Conservation (phyloP, 1,284 basidiomycete genomes). For the Cystobasidium sp. region DNA sequence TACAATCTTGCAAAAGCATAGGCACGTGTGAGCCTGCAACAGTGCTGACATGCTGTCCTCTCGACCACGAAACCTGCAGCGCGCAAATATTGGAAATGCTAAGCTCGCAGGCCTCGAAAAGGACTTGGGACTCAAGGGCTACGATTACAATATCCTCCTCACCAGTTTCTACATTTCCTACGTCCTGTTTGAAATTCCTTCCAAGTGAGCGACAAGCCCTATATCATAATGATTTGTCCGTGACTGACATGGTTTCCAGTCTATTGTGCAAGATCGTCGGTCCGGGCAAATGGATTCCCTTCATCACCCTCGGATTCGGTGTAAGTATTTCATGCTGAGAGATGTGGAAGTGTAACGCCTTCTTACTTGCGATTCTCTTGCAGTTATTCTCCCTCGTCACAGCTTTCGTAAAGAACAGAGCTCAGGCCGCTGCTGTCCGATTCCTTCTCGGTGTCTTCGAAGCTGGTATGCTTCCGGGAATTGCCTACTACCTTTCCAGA, state of each 20-base stretch:
- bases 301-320: constrained; percentile 51
- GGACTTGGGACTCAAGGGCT: constrained; percentile 63
- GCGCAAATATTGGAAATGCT: constrained; percentile 61
- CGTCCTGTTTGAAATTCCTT: constrained; percentile 64
- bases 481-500: constrained; percentile 54
- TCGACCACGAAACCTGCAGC: neutral
- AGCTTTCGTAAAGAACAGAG: constrained; percentile 26
- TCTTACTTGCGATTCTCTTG: neutral
- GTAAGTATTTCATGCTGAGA: constrained; percentile 7
- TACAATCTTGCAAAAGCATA: no score
- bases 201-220: constrained; percentile 13
- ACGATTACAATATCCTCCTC: constrained; percentile 57
- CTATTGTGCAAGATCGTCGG: constrained; percentile 64
- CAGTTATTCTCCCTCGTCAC: constrained; percentile 18
- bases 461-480: constrained; percentile 53
- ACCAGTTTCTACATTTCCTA: constrained; percentile 62
- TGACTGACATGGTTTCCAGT: constrained; percentile 57
- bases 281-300: constrained; percentile 57
- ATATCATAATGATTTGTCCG: neutral
- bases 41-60: no score
- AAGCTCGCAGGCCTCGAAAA: constrained; percentile 65
- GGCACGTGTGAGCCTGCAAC: no score
- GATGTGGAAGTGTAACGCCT: constrained; percentile 45
- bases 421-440: constrained; percentile 24
- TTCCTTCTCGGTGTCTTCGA: constrained; percentile 40